Evolutionary conservation across 176 grass and related monocot species (phyloP).

Genomic region (Microstegium vimineum): DNA sequence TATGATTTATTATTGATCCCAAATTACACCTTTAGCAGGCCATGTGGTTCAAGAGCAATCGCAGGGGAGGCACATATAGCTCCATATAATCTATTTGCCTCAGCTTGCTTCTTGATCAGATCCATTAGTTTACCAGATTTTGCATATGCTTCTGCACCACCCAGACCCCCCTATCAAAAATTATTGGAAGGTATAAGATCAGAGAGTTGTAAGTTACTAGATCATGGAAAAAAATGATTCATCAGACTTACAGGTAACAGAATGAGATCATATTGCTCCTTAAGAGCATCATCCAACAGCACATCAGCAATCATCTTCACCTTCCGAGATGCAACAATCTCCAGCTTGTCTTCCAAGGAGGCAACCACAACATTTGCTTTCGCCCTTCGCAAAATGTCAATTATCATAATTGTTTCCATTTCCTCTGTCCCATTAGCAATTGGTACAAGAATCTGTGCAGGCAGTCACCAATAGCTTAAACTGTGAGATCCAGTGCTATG

Average conservation of each 20-base stretch:
- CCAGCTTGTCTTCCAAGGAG: slow-evolving; percentile 52
- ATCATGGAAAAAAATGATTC: not conserved
- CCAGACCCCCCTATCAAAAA: slow-evolving; percentile 54
- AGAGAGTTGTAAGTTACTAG: not conserved
- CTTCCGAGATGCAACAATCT: slow-evolving; percentile 72
- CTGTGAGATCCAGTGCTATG: not conserved
- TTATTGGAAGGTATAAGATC: not conserved
- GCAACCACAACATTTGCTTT: slow-evolving; percentile 66
- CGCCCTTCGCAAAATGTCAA: slow-evolving; percentile 63
- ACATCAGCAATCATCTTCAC: slow-evolving; percentile 75
- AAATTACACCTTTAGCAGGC: slow-evolving; percentile 58
- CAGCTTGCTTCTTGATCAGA: slow-evolving; percentile 60
- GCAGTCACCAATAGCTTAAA: not conserved
- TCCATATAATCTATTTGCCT: slow-evolving; percentile 57
- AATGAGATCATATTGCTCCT: slow-evolving; percentile 65
- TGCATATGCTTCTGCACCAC: slow-evolving; percentile 70
- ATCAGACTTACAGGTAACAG: slow-evolving; percentile 54
- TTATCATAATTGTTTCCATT: slow-evolving; percentile 79
- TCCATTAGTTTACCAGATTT: slow-evolving; percentile 60
- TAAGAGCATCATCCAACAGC: slow-evolving; percentile 57
- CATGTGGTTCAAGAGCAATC: slow-evolving; percentile 65
- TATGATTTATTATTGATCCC: not conserved
- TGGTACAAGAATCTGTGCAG: slow-evolving; percentile 65
- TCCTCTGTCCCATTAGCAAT: slow-evolving; percentile 74
- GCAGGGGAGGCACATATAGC: slow-evolving; percentile 81